Base-by-base conservation (phyloP, 2,329 filamentous ascomycete genomes). In the Diplocarpon mali region DNA sequence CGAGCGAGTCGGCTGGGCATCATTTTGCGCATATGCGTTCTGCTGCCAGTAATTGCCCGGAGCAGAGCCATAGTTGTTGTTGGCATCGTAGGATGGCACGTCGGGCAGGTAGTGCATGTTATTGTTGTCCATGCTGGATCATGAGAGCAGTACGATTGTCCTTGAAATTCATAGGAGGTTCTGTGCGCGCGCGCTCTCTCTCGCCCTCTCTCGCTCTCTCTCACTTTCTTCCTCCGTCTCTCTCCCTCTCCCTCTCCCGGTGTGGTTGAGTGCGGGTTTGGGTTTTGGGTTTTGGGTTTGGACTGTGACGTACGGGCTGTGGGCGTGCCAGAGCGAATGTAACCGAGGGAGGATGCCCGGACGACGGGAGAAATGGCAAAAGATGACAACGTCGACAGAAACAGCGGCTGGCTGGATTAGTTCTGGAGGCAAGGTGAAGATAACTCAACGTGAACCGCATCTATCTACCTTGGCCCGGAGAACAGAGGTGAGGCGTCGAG, bases 31-130 rank as follows among this genome's bases (percentile, higher is more conserved):
- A 27, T 28, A 10, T 10, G 30, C 15, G 17, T 11, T 20, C 35
- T 30, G 34, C 6, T 42, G 38, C 46, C 46, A 48, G 16, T 34
- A 39, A 14, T 45, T 32, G 42, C 24, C 35, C 10, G 40, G n/a
- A 32, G 31, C 16, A 20, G 40, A 20, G 15, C 15, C 41, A 12
- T 32, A 43, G 35, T 38, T 38, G 34, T 14, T 7, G 31, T 37
- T n/a, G 12, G 40, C 7, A 30, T 38, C 41, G 35, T 31, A 38
- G 13, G 15, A 20, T 17, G 35, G 34, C 5, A 27, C n/a, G 10
- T 31, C 35, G 10, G 41, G 14, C 2, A 38, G 15, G 16, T 32
- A 43, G 11, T 17, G 27, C 41, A 43, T 43, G 12, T 31, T 38
- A 13, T 43, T 29, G 41, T 16, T 29, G 7, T 43, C 35, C 41